Percentiles rank a stretch among this genome's conserved stretches.
Conservation (phyloP, 148 eudicot genomes). For the Camellia lanceoleosa region DNA sequence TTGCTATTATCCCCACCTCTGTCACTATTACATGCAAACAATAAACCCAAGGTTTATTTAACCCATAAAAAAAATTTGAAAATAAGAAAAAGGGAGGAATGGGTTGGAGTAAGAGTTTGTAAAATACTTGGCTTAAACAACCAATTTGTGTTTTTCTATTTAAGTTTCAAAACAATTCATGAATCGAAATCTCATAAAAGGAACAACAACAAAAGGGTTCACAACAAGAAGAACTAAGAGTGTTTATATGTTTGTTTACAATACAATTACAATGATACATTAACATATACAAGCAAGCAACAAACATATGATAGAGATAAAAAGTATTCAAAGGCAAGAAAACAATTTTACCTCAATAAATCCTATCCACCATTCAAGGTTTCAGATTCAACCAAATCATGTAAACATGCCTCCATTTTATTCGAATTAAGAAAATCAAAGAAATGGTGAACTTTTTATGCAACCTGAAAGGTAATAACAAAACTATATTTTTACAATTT, state of each 20-base stretch:
- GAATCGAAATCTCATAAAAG: not conserved
- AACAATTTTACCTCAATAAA: no score
- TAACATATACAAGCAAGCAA: no score
- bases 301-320: no score
- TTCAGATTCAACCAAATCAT: constrained; percentile 8
- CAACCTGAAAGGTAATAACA: not conserved
- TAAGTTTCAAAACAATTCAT: not conserved
- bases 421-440: not conserved
- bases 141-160: not conserved
- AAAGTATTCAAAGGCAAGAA: no score
- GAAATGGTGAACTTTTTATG: not conserved
- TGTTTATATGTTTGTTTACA: no score
- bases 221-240: no score
- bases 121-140: not conserved
- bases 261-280: no score
- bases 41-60: not conserved
- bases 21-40: constrained; percentile 21
- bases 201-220: no score
- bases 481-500: no score
- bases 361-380: constrained; percentile 5
- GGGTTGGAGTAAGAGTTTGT: not conserved
- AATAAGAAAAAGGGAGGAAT: not conserved
- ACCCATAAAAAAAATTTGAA: not conserved
- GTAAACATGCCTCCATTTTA: constrained; percentile 8
- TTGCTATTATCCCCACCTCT: constrained; percentile 44